phyloP scores from a whole-genome alignment of 805 yeast species.

The Cyberlindnera meyerae region DNA sequence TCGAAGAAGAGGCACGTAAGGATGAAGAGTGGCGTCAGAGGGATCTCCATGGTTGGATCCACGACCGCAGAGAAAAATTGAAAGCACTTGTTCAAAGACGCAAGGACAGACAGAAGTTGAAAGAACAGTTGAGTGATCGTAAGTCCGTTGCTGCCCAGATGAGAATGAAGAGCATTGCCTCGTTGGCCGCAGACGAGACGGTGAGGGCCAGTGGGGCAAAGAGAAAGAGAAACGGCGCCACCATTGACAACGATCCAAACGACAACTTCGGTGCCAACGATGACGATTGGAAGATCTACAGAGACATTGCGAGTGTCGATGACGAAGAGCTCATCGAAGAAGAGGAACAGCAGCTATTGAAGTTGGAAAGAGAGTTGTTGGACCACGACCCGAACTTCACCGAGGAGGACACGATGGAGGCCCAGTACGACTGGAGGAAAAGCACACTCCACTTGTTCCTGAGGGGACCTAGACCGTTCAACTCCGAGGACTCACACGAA shows the following conservation, averaged over 20 bases:
- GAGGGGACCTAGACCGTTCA: slow-evolving; percentile 85
- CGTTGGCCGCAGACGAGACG: slow-evolving; percentile 70
- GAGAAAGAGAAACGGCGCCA: slow-evolving; percentile 51
- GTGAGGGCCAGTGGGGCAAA: slow-evolving; percentile 31
- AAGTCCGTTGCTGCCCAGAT: slow-evolving; percentile 89
- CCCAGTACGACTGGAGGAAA: slow-evolving; percentile 79
- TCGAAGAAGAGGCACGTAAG: slow-evolving; percentile 53
- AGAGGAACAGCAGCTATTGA: slow-evolving; percentile 53
- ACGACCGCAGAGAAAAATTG: slow-evolving; percentile 58
- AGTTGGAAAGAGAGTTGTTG: slow-evolving; percentile 69
- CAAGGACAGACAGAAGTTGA: slow-evolving; percentile 63
- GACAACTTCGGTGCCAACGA: slow-evolving; percentile 95
- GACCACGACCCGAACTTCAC: slow-evolving; percentile 83
- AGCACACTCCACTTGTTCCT: slow-evolving; percentile 76
- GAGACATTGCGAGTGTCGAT: slow-evolving; percentile 70
- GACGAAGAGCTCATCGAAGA: slow-evolving; percentile 80
- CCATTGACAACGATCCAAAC: slow-evolving; percentile 85
- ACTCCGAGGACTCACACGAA: slow-evolving; percentile 77
- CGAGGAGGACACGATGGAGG: slow-evolving; percentile 77
- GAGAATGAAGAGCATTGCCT: slow-evolving; percentile 87
- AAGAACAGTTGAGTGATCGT: slow-evolving; percentile 77
- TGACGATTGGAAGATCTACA: slow-evolving; percentile 90
- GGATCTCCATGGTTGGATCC: slow-evolving; percentile 78
- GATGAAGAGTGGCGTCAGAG: slow-evolving; percentile 75
- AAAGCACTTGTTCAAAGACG: slow-evolving; percentile 52